Conservation (phyloP, 495 filamentous ascomycete species). For the Talaromyces nanjingensis region DNA sequence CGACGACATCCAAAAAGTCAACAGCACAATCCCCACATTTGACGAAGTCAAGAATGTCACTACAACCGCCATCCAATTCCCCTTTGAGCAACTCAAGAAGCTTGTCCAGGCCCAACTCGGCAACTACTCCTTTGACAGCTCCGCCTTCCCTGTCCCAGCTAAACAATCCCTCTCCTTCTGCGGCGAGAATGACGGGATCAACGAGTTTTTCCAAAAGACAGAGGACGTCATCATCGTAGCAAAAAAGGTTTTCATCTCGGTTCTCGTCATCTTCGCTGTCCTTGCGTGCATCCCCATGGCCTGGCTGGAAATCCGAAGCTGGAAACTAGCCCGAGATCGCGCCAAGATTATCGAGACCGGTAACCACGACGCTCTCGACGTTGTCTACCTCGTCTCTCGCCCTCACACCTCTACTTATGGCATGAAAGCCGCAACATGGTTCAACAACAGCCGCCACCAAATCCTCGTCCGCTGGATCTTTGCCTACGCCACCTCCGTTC, state of each 20-base stretch:
- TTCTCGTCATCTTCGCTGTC: conserved; percentile 62
- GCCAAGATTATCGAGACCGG: conserved; percentile 58
- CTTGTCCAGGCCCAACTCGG: conserved; percentile 59
- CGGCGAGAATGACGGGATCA: conserved; percentile 73
- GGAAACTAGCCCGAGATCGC: conserved; percentile 62
- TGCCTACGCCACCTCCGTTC: conserved; percentile 76
- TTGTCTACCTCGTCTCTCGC: conserved; percentile 78
- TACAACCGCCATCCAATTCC: conserved; percentile 59
- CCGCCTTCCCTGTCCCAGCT: conserved; percentile 67
- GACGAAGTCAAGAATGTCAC: conserved; percentile 73
- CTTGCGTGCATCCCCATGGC: conserved; percentile 70
- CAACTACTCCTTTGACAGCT: conserved; percentile 68
- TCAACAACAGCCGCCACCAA: conserved; percentile 59
- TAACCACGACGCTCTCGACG: conserved; percentile 74
- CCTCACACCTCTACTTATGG: conserved; percentile 66
- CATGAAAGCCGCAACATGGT: conserved; percentile 62
- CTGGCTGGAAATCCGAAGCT: conserved; percentile 72
- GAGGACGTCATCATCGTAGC: conserved; percentile 52
- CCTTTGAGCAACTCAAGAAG: conserved; percentile 71
- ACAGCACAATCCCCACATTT: conserved; percentile 74
- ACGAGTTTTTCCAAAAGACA: conserved; percentile 75
- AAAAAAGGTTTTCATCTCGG: conserved; percentile 64
- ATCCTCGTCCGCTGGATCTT: conserved; percentile 75
- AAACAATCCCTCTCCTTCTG: conserved; percentile 85
- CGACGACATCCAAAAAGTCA: conserved; percentile 57